Evolutionary conservation across 2,329 filamentous ascomycete species (phyloP).

Genomic region (Emmonsiellopsis sp.): DNA sequence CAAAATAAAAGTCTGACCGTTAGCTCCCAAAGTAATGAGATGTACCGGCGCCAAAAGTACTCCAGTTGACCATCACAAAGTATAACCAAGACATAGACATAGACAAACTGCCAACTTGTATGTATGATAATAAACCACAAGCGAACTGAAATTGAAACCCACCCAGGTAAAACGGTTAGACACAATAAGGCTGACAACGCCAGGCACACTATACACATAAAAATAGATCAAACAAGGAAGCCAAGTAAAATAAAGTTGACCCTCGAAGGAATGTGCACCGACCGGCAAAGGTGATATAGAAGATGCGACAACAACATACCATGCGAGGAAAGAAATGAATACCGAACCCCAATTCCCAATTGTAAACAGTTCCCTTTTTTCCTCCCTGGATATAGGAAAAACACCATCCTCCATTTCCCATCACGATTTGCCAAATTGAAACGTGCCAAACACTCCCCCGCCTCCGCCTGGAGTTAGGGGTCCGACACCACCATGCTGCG

Average conservation of each 20-base stretch:
- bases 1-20: too few relatives aligned
- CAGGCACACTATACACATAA: constrained; percentile 3
- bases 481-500: constrained; percentile 50
- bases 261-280: background rate
- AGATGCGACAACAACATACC: background rate
- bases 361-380: background rate
- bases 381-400: constrained; percentile 5
- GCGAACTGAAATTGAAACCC: background rate
- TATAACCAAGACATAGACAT: background rate
- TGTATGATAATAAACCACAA: background rate
- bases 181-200: background rate
- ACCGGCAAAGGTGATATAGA: constrained; percentile 1
- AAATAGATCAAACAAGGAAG: background rate
- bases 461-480: constrained; percentile 70
- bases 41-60: too few relatives aligned
- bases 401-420: background rate
- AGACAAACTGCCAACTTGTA: background rate
- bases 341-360: constrained; percentile 5
- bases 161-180: background rate
- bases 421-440: constrained; percentile 29
- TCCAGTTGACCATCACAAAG: background rate
- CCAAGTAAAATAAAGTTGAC: background rate
- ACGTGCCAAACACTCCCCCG: constrained; percentile 66
- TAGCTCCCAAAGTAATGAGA: too few relatives aligned
- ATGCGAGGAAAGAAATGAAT: constrained; percentile 5